Percentiles rank a stretch among this genome's conserved stretches.
These are phyloP conservation scores for Metarhizium brunneum DNA, from an alignment of 2,329 filamentous ascomycete species.

Conservation along the genomic window DNA sequence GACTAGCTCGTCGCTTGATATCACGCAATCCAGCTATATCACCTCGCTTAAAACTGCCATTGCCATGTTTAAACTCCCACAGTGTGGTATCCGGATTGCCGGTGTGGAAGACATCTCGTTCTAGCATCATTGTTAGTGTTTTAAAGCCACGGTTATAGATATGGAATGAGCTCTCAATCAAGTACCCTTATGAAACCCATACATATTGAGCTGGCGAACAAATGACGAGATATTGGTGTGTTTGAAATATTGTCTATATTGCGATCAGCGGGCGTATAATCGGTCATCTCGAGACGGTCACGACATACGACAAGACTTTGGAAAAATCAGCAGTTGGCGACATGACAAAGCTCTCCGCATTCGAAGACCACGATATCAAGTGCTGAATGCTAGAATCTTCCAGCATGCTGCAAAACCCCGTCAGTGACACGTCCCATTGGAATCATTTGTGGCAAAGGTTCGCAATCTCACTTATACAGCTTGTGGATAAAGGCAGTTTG, in stretches of 20 bases:
- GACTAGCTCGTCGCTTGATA: constrained; percentile 88
- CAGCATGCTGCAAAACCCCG: constrained; percentile 66
- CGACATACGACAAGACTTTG: constrained; percentile 86
- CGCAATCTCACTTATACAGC: constrained; percentile 73
- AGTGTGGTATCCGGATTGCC: constrained; percentile 86
- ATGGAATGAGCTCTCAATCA: constrained; percentile 1
- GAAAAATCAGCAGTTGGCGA: constrained; percentile 95
- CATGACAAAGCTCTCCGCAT: constrained; percentile 97
- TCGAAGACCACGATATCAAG: constrained; percentile 90
- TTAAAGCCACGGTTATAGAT: neutral
- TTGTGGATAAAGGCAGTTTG: constrained; percentile 99
- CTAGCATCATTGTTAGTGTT: constrained; percentile 34
- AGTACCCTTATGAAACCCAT: constrained; percentile 95
- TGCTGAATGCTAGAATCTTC: constrained; percentile 91
- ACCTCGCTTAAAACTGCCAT: constrained; percentile 92
- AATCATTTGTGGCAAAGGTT: neutral
- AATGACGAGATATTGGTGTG: constrained; percentile 99
- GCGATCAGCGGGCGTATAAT: constrained; percentile 4
- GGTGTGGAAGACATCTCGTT: constrained; percentile 97
- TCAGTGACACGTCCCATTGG: neutral
- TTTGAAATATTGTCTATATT: constrained; percentile 89
- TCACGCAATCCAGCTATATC: constrained; percentile 85
- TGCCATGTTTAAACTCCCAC: constrained; percentile 99
- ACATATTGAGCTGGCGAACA: constrained; percentile 97
- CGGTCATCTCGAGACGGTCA: neutral